Conservation (phyloP, 2,329 filamentous ascomycete species). For the Pochonia chlamydosporia region DNA sequence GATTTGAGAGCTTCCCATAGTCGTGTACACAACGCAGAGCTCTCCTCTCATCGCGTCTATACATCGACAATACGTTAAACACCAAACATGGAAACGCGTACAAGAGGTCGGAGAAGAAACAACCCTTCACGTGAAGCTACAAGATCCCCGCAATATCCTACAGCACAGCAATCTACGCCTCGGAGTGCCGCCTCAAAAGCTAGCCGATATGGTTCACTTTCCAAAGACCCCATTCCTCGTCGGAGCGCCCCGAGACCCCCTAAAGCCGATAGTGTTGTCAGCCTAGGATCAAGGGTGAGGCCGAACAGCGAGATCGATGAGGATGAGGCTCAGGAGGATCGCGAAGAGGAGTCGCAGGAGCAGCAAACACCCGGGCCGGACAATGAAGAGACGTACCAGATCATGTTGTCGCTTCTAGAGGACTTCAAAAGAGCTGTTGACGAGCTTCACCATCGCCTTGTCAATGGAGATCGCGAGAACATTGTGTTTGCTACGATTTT, state of each 20-base stretch:
- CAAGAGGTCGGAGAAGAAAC: neutral
- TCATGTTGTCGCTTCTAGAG: constrained; percentile 1
- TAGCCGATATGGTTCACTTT: neutral
- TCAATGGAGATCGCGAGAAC: neutral
- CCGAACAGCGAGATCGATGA: neutral
- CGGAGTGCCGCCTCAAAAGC: neutral
- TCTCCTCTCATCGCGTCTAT: neutral
- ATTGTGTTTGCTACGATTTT: constrained; percentile 1
- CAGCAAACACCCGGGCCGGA: neutral
- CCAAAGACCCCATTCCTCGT: neutral
- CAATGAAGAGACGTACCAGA: neutral
- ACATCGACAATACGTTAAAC: neutral
- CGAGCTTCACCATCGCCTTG: constrained; percentile 7
- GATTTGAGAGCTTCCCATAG: no score
- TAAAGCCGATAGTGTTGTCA: constrained; percentile 3
- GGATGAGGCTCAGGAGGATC: neutral
- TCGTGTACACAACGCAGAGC: neutral
- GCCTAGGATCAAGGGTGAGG: neutral
- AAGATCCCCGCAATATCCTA: neutral
- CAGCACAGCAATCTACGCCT: neutral
- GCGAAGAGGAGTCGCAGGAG: neutral
- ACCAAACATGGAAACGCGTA: constrained; percentile 1
- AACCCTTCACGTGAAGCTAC: neutral
- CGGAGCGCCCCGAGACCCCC: constrained; percentile 4
- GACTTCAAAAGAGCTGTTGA: constrained; percentile 5